These are phyloP conservation scores for Colletotrichum spinosum DNA, from an alignment of 2,329 filamentous ascomycete species.

Conservation along the genomic window DNA sequence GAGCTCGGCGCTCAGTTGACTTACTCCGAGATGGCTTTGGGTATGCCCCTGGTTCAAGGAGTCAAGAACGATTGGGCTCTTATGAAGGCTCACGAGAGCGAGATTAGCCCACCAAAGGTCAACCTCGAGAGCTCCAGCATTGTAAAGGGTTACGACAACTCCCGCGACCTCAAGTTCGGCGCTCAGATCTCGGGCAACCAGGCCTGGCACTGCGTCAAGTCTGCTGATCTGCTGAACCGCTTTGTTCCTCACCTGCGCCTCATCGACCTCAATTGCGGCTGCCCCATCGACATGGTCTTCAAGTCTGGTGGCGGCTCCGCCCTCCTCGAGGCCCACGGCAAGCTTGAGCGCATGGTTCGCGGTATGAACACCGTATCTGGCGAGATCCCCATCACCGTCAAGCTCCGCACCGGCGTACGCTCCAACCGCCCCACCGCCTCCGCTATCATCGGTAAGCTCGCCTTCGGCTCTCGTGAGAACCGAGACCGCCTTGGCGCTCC, in stretches of 20 bases:
- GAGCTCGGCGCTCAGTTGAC: conserved; percentile 92
- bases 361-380: conserved; percentile 96
- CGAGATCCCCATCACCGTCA: conserved; percentile 91
- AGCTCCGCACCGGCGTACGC: conserved; percentile 91
- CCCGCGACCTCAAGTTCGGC: conserved; percentile 87
- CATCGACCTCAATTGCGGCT: conserved; percentile 96
- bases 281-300: conserved; percentile 94
- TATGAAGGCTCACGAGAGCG: conserved; percentile 90
- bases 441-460: conserved; percentile 84
- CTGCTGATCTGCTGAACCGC: conserved; percentile 82
- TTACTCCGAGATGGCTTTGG: conserved; percentile 98
- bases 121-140: conserved; percentile 63
- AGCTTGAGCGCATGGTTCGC: conserved; percentile 92
- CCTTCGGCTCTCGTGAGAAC: conserved; percentile 81
- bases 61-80: conserved; percentile 94
- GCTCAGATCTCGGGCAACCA: conserved; percentile 94
- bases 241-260: conserved; percentile 87
- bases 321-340: conserved; percentile 86
- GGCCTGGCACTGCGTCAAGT: conserved; percentile 89
- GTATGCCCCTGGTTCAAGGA: conserved; percentile 88
- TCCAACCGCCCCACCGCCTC: conserved; percentile 83
- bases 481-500: conserved; percentile 77
- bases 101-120: conserved; percentile 78
- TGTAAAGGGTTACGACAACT: conserved; percentile 83
- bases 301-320: conserved; percentile 90